These are phyloP conservation scores for Aspergillus affinis DNA, from an alignment of 495 filamentous ascomycete genomes.

Conservation along the genomic window DNA sequence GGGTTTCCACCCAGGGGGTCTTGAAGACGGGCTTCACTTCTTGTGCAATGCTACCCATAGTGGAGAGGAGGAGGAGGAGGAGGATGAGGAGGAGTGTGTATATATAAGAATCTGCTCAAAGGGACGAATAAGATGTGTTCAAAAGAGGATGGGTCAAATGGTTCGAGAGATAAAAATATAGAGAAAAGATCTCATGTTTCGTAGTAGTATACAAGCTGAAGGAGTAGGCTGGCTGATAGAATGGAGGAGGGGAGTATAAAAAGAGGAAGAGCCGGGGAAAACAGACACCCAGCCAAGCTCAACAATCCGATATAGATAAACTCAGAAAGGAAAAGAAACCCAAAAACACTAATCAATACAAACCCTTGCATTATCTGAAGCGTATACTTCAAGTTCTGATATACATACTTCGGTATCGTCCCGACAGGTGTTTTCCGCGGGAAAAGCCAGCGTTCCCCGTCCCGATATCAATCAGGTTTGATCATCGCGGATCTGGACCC, in stretches of 20 bases:
- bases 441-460: slow-evolving; percentile 39
- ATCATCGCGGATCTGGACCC: slow-evolving; percentile 16
- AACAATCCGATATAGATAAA: slow-evolving; percentile 1
- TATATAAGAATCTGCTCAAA: not conserved
- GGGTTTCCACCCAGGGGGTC: slow-evolving; percentile 70
- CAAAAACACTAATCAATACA: slow-evolving; percentile 5
- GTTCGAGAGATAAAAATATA: not conserved
- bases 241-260: slow-evolving; percentile 9
- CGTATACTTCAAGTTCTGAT: slow-evolving; percentile 28
- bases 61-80: not conserved
- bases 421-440: slow-evolving; percentile 38
- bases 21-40: slow-evolving; percentile 24
- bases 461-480: slow-evolving; percentile 27
- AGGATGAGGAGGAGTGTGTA: not conserved
- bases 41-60: slow-evolving; percentile 33
- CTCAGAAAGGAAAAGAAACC: not conserved
- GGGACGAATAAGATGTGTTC: not conserved
- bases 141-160: not conserved
- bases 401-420: slow-evolving; percentile 29
- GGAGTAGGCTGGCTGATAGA: not conserved
- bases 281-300: not conserved
- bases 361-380: slow-evolving; percentile 16
- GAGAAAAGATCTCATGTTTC: not conserved
- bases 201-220: not conserved
- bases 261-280: slow-evolving; percentile 1